Evolutionary conservation across 2,329 filamentous ascomycete species (phyloP), one percentile per base, ranked within the genome.

Genomic region (Gremmenia infestans): DNA sequence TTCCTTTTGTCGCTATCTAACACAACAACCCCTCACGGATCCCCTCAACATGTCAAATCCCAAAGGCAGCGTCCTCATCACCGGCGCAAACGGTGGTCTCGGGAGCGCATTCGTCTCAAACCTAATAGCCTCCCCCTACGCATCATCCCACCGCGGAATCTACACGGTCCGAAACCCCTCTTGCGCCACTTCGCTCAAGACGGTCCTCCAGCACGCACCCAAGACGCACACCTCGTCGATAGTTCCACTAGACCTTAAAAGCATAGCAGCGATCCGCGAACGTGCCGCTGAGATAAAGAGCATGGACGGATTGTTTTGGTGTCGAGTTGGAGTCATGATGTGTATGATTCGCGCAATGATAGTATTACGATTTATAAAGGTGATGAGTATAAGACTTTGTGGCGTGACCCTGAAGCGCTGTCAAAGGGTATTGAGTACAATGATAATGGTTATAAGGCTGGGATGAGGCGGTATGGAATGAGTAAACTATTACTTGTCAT

Each of bases 311-410:
- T 72, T 12, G 63, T 73, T 4, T 46, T 68, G 7, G 52, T 73
- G 23, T 63, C 66, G 4, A 70, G 68, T 53, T 68, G 61, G 62
- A 60, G 58, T 14, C 70, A 72, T 56, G 65, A 72, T 67, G 36
- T 48, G n/a, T 14, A 67, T 57, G 60, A 67, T 49, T 5, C 46
- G 12, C 22, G 42, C 5, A 52, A n/a, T 37, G 12, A 45, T 5
- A 42, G 35, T 17, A 50, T 49, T 22, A 42, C 48, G 5, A 32
- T 52, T 35, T 51, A 68, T 67, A 12, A 54, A 50, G 11, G 61
- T 9, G 45, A 35, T 4, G 28, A 52, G 45, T 50, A 50, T 15
- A 53, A 50, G 14, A 49, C 14, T 6, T n/a, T 57, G 23, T 53
- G 19, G 39, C 39, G 43, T 14, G 50, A 45, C 2, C 42, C 46